A percentile compares a stretch with the other conserved stretches of the same genome.
Conservation (phyloP, 257 asterid genomes). For the Agastache rugosa region DNA sequence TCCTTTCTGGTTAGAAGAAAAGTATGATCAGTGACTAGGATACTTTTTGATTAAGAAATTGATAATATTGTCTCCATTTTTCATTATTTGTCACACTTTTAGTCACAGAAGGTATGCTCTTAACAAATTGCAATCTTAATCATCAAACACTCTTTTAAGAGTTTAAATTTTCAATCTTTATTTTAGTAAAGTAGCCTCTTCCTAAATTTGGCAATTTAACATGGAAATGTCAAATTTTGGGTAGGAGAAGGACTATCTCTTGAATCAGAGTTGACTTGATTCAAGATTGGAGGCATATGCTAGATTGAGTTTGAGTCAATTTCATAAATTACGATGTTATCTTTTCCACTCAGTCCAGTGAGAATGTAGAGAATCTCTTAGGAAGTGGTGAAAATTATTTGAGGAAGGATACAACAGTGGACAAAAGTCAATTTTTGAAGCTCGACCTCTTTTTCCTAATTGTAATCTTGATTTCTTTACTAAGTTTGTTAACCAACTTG, state of each 20-base stretch:
- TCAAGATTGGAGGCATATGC: conserved; percentile 8
- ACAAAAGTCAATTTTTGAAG: background rate
- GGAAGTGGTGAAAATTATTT: background rate
- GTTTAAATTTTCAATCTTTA: background rate
- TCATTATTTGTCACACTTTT: background rate
- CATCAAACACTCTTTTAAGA: background rate
- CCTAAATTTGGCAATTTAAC: conserved; percentile 23
- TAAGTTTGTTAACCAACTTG: background rate
- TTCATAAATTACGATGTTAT: background rate
- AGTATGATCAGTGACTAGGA: background rate
- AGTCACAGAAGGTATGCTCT: conserved; percentile 1
- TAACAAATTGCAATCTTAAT: background rate
- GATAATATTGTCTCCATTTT: background rate
- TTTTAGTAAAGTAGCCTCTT: conserved; percentile 3
- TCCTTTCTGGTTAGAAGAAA: background rate
- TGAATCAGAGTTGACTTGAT: background rate
- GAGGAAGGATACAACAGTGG: conserved; percentile 5
- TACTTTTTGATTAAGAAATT: background rate
- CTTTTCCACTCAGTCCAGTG: background rate
- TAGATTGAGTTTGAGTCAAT: conserved; percentile 17
- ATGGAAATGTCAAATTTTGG: conserved; percentile 3
- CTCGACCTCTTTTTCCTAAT: background rate
- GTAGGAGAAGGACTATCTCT: background rate
- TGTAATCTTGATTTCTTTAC: background rate
- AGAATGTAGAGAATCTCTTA: background rate